phyloP scores from a whole-genome alignment of 2,329 filamentous ascomycete species.

The Xylariales sp. region DNA sequence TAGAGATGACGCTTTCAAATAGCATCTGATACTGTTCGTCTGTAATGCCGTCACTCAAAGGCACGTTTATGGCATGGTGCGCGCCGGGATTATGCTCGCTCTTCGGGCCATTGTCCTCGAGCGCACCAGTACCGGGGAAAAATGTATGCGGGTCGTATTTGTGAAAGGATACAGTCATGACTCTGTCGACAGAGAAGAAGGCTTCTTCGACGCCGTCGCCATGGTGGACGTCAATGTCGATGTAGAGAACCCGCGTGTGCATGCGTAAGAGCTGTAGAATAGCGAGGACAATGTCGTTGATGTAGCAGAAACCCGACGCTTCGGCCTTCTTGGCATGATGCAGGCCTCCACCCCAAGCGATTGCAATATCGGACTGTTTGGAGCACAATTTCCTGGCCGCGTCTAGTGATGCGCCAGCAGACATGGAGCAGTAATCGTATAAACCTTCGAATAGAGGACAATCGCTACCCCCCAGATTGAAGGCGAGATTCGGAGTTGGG shows the following conservation, averaged over 20 bases:
- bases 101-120: conserved; percentile 78
- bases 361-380: conserved; percentile 86
- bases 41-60: conserved; percentile 84
- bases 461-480: conserved; percentile 86
- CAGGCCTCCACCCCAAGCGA: conserved; percentile 94
- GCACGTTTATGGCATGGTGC: conserved; percentile 86
- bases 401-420: conserved; percentile 84
- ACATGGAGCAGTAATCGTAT: conserved; percentile 92
- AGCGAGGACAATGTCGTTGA: conserved; percentile 95
- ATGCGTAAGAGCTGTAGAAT: conserved; percentile 82
- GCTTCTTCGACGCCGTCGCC: conserved; percentile 89
- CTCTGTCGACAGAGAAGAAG: conserved; percentile 82
- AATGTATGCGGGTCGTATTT: conserved; percentile 84
- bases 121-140: conserved; percentile 86
- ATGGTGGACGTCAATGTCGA: conserved; percentile 91
- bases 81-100: conserved; percentile 82
- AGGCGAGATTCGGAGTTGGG: conserved; percentile 60
- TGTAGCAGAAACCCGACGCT: conserved; percentile 95
- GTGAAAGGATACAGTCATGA: conserved; percentile 93
- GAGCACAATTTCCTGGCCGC: conserved; percentile 85
- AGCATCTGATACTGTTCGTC: conserved; percentile 84
- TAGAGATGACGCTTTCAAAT: conserved; percentile 75
- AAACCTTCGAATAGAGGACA: conserved; percentile 96
- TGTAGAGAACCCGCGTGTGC: conserved; percentile 83
- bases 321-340: conserved; percentile 95